Base-by-base conservation (phyloP, 352 stramenopile species). In the Paralagenidium karlingii region DNA sequence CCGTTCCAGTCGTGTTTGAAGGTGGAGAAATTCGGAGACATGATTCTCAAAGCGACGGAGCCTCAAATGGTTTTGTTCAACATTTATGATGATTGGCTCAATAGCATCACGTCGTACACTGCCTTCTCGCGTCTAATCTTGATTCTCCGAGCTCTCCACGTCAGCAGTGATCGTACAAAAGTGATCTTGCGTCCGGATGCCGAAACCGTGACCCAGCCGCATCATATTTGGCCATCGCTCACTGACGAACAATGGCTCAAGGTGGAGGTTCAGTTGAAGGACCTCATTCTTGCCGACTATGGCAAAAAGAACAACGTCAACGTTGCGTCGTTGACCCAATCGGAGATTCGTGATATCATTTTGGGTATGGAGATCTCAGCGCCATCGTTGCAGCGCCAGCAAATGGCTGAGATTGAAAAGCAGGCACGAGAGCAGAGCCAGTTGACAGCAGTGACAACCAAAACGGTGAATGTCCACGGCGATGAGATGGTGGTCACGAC, bases 271-370 rank as follows among this genome's bases (percentile, higher is more conserved):
- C 80, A 94, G 32, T 58, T 99, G 5, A 99, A 99, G 68, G 96
- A 99, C 52, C 59, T 99, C 24, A 99, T 99, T 45, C 64, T 99
- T 34, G 94, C 84, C 18, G 96, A 99, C 60, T 99, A 99, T 53
- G 96, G 95, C 43, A 99, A 99, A 68, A 98, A 99, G 61, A 99
- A 99, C 68, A 99, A 99, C 57, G 96, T 99, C 22, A 99, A 99
- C 63, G 96, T 99, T 8, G 95, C 93, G 13, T 98, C 94, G 38
- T 68, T 99, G 46, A 99, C 96, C 2, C 94, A 99, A 53, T 98
- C 88, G 34, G 96, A 99, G 64, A 98, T 99, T 39, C 86, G 96
- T 40, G 96, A 99, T 56, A 99, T 99, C 51, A 99, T 99, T 62
- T 60, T 99, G 24, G 96, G 96, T 46, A 99, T 99, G 95, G 96